These are phyloP conservation scores for Rostrohypoxylon terebratum DNA, from an alignment of 495 filamentous ascomycete species.

Conservation along the genomic window DNA sequence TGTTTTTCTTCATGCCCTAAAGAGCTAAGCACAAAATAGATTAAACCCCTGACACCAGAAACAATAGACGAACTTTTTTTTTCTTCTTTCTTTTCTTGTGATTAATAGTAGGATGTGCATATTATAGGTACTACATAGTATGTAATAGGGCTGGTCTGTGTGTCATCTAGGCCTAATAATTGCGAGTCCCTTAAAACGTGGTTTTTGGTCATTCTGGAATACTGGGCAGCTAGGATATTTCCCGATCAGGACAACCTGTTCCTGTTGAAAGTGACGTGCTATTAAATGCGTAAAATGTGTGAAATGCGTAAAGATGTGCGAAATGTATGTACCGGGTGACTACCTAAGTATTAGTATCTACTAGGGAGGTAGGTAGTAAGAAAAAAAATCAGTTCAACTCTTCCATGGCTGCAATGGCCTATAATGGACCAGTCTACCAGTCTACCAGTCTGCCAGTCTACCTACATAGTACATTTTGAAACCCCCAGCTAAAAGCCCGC, in stretches of 20 bases:
- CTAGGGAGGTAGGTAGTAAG: too few relatives aligned
- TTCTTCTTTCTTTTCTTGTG: slow-evolving; percentile 4
- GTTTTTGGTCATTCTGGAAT: slow-evolving; percentile 12
- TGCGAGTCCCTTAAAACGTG: slow-evolving; percentile 22
- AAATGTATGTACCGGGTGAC: background rate
- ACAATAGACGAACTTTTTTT: slow-evolving; percentile 17
- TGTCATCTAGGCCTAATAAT: slow-evolving; percentile 20
- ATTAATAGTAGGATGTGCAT: slow-evolving; percentile 13
- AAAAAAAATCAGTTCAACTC: slow-evolving; percentile 1
- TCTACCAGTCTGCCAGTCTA: too few relatives aligned
- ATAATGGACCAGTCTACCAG: too few relatives aligned
- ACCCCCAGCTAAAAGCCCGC: slow-evolving; percentile 33
- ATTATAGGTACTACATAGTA: too few relatives aligned
- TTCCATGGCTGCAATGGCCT: background rate
- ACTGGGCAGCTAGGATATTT: too few relatives aligned
- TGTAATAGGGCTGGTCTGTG: slow-evolving; percentile 21
- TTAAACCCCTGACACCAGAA: slow-evolving; percentile 34
- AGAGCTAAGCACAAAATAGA: slow-evolving; percentile 26
- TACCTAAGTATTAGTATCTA: too few relatives aligned
- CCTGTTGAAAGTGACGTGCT: background rate
- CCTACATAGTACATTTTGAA: slow-evolving; percentile 15
- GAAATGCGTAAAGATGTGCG: background rate
- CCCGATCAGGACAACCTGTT: slow-evolving; percentile 15
- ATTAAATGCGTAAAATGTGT: background rate
- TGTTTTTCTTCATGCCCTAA: slow-evolving; percentile 22